Percentiles rank a stretch among this genome's conserved stretches.
phyloP scores from a whole-genome alignment of 2,329 filamentous ascomycete genomes.

The Cercospora sesami region DNA sequence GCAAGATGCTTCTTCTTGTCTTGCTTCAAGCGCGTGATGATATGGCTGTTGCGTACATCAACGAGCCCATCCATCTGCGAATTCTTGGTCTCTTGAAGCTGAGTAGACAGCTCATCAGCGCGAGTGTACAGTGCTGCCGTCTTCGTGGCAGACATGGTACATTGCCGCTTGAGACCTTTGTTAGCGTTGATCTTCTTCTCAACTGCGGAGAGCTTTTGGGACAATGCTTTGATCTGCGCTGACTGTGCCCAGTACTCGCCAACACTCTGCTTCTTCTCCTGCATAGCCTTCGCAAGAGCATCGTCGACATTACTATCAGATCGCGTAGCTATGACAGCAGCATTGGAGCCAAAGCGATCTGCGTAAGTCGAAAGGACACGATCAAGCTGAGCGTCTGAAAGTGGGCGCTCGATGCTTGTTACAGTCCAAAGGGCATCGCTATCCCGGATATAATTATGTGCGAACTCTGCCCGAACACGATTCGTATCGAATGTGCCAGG shows the following conservation, averaged over 20 bases:
- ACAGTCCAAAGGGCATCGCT: conserved; percentile 33
- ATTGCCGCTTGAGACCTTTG: conserved; percentile 14
- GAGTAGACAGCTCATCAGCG: background rate
- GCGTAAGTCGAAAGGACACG: conserved; percentile 26
- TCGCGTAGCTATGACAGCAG: conserved; percentile 29
- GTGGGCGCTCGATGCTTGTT: conserved; percentile 20
- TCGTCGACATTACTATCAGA: conserved; percentile 27
- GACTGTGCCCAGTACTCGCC: conserved; percentile 14
- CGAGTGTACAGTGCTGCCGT: background rate
- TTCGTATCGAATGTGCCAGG: conserved; percentile 34
- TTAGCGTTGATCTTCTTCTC: conserved; percentile 2
- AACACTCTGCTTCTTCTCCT: conserved; percentile 14
- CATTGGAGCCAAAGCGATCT: conserved; percentile 22
- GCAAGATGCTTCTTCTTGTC: conserved; percentile 21
- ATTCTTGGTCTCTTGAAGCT: conserved; percentile 35
- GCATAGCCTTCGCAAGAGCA: conserved; percentile 13
- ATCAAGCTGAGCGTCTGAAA: conserved; percentile 23
- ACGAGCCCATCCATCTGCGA: conserved; percentile 22
- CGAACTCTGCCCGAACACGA: conserved; percentile 22
- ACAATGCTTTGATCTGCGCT: conserved; percentile 6
- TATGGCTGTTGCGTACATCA: conserved; percentile 23
- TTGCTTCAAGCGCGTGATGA: conserved; percentile 15
- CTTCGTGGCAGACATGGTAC: conserved; percentile 8
- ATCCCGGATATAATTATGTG: conserved; percentile 23
- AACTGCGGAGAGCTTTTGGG: background rate